Conservation (phyloP, 2,329 filamentous ascomycete species). For the Diaporthe sp. region DNA sequence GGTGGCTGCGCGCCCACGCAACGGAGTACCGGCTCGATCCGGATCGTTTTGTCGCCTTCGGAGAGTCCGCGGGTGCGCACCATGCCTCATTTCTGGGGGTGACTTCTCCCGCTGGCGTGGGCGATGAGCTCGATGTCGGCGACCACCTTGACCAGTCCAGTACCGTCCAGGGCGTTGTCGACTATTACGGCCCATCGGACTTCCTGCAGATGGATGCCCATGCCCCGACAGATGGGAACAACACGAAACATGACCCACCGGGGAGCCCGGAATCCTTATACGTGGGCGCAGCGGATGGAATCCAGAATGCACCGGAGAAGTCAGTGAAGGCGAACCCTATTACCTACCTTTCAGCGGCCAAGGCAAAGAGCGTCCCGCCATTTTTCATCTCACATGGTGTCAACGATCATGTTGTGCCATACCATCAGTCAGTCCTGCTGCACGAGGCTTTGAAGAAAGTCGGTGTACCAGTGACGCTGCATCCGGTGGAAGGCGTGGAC, state of each 20-base stretch:
- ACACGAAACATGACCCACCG: slow-evolving; percentile 28
- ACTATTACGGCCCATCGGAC: slow-evolving; percentile 39
- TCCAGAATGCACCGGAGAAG: slow-evolving; percentile 38
- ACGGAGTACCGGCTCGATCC: slow-evolving; percentile 33
- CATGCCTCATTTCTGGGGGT: slow-evolving; percentile 38
- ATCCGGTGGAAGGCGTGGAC: slow-evolving; percentile 31
- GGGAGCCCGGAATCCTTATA: slow-evolving; percentile 39
- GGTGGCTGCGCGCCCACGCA: slow-evolving; percentile 40
- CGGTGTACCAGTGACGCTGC: slow-evolving; percentile 21
- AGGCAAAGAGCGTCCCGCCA: slow-evolving; percentile 32
- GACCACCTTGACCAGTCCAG: slow-evolving; percentile 39
- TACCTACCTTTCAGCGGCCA: slow-evolving; percentile 34
- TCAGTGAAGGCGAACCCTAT: slow-evolving; percentile 37
- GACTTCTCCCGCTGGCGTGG: slow-evolving; percentile 17
- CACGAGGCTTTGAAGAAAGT: slow-evolving; percentile 30
- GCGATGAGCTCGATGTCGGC: slow-evolving; percentile 39
- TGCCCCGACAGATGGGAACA: slow-evolving; percentile 20
- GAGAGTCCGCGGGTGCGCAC: slow-evolving; percentile 41
- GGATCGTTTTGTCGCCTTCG: slow-evolving; percentile 37
- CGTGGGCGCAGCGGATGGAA: slow-evolving; percentile 27
- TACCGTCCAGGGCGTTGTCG: slow-evolving; percentile 38
- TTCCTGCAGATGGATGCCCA: slow-evolving; percentile 41
- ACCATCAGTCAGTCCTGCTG: slow-evolving; percentile 35
- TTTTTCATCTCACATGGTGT: slow-evolving; percentile 40
- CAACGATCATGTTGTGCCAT: slow-evolving; percentile 36